These are phyloP conservation scores for Claviceps monticola DNA, from an alignment of 2,329 filamentous ascomycete species.

Conservation along the genomic window DNA sequence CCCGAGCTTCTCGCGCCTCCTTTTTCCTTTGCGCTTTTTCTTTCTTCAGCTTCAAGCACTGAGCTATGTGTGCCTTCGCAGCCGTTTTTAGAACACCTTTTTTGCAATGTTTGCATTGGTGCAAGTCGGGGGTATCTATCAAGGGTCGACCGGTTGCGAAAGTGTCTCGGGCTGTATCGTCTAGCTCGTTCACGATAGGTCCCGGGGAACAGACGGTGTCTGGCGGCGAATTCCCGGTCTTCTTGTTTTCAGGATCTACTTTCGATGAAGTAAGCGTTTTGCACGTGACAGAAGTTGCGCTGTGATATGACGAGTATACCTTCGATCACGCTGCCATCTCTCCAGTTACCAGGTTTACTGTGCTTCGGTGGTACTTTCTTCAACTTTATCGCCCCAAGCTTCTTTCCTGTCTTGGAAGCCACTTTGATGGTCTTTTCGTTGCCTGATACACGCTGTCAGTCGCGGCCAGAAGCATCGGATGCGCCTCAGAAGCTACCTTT, in stretches of 20 bases:
- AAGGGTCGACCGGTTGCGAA: constrained; percentile 73
- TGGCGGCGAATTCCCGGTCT: constrained; percentile 28
- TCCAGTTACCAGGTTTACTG: constrained; percentile 57
- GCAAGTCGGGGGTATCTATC: constrained; percentile 64
- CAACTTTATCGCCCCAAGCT: constrained; percentile 43
- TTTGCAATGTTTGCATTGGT: constrained; percentile 90
- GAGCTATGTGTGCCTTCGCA: constrained; percentile 66
- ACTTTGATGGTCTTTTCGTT: constrained; percentile 47
- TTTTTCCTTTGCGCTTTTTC: constrained; percentile 68
- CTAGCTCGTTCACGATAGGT: constrained; percentile 52
- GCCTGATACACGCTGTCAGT: constrained; percentile 1
- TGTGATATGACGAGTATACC: constrained; percentile 27
- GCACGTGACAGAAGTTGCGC: not conserved
- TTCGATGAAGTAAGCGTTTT: not conserved
- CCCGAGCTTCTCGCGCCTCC: constrained; percentile 56
- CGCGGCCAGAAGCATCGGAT: not conserved
- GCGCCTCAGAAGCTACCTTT: constrained; percentile 13
- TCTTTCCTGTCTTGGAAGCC: constrained; percentile 39
- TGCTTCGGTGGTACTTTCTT: constrained; percentile 50
- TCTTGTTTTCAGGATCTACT: constrained; percentile 32
- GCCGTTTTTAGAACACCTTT: constrained; percentile 67
- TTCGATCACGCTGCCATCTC: constrained; percentile 49
- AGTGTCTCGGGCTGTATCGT: constrained; percentile 61
- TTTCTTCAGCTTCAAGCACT: constrained; percentile 74
- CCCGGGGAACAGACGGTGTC: constrained; percentile 33